Base-by-base conservation (phyloP, 1,284 basidiomycete species). In the Serendipita sp. region DNA sequence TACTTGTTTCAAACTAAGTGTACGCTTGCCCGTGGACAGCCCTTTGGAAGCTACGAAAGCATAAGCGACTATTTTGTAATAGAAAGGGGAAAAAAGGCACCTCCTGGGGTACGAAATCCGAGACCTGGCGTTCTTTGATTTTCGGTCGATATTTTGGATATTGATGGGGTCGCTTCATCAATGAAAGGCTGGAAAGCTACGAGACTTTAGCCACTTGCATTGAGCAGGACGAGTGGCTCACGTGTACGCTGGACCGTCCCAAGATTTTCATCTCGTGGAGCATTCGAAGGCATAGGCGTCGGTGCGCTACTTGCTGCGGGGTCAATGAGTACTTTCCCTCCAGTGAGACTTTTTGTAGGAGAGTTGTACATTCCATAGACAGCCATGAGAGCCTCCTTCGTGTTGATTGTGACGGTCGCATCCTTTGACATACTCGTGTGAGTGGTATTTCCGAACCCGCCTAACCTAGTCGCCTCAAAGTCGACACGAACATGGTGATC, bases 281-380 rank as follows among this genome's bases (percentile, higher is more conserved):
- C 60, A 10, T 4, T 41, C n/a, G 26, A 12, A 4, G 53, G 53
- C 34, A 58, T 41, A 4, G 53, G 53, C 60, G 17, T 69, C 66
- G 60, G 62, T 38, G 26, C n/a, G 43, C 55, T 34, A 26, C 22
- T 22, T 42, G 17, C 15, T 15, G n/a, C 13, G 10, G 61, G 45
- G 32, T 61, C 60, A 5, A 41, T 22, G 12, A 45, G 8, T 26
- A 32, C 8, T 17, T 15, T 43, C n/a, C n/a, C 22, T 15, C 29
- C 22, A 3, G 49, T 80, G 60, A 81, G 79, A 0, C 88, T 91
- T 74, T 86, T 87, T 65, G 88, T 86, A 1, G 87, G 88, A 5
- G 87, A 88, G 71, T 95, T 94, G 72, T 92, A 94, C 84, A 96
- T 90, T 64, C 85, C 87, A 75, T 91, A 91, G 43, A 96, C 91